Evolutionary conservation across 179 eudicot genomes (phyloP).

Genomic region (Silene noctiflora): DNA sequence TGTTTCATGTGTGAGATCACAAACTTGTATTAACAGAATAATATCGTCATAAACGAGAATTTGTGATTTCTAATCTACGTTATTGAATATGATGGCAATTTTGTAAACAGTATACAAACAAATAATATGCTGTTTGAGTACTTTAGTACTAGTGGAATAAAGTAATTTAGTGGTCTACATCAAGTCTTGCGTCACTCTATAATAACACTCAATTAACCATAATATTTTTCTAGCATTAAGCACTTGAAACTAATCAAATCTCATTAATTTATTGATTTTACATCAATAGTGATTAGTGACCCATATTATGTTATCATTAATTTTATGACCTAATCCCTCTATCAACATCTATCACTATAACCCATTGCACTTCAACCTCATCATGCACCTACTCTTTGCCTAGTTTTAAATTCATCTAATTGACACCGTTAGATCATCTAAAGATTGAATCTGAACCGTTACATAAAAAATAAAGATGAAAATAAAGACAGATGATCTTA

Average conservation of each 20-base stretch:
- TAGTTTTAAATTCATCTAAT: neutral
- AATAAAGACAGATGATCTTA: too few relatives aligned
- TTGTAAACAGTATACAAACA: neutral
- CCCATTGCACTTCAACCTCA: slow-evolving; percentile 9
- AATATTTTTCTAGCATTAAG: neutral
- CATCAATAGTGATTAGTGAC: slow-evolving; percentile 10
- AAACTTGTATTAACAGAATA: too few relatives aligned
- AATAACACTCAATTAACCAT: slow-evolving; percentile 12
- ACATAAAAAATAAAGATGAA: too few relatives aligned
- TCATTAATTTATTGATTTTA: slow-evolving; percentile 4
- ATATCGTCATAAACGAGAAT: too few relatives aligned
- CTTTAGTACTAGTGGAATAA: slow-evolving; percentile 17
- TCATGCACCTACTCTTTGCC: slow-evolving; percentile 17
- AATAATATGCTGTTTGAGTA: slow-evolving; percentile 14
- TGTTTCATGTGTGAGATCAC: too few relatives aligned
- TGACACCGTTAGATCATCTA: neutral
- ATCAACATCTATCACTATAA: slow-evolving; percentile 27
- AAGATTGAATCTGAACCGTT: too few relatives aligned
- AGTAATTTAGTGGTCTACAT: slow-evolving; percentile 23
- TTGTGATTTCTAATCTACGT: too few relatives aligned
- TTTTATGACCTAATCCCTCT: slow-evolving; percentile 17
- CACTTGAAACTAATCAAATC: slow-evolving; percentile 20
- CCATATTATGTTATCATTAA: slow-evolving; percentile 5
- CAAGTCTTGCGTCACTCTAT: slow-evolving; percentile 15
- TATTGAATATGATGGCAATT: neutral